A percentile compares a stretch with the other conserved stretches of the same genome.
Conservation (phyloP, 345 rosid genomes). For the Moricandia arvensis region DNA sequence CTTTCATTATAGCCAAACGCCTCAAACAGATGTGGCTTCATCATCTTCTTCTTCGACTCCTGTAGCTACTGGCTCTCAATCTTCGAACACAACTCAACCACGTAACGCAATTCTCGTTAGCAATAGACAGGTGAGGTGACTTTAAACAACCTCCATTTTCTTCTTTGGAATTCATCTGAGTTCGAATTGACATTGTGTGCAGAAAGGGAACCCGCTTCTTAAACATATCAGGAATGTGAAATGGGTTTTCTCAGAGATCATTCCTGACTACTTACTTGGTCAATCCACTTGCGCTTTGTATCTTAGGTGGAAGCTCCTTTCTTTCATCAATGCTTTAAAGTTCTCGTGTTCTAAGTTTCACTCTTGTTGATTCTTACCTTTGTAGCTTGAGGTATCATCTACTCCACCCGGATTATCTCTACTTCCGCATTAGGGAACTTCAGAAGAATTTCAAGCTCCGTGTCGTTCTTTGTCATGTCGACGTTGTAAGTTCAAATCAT, state of each 20-base stretch:
- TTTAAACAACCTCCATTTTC: neutral
- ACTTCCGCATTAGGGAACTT: constrained; percentile 85
- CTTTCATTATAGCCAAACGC: constrained; percentile 38
- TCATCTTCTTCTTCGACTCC: constrained; percentile 44
- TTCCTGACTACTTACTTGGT: constrained; percentile 82
- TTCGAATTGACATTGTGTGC: constrained; percentile 8
- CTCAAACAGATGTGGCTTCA: constrained; percentile 43
- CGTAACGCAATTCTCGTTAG: constrained; percentile 91
- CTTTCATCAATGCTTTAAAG: neutral
- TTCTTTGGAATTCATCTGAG: neutral
- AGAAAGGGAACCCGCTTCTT: constrained; percentile 96
- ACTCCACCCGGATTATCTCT: constrained; percentile 87
- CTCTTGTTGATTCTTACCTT: neutral
- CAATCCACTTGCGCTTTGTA: constrained; percentile 82
- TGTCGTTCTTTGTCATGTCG: constrained; percentile 82
- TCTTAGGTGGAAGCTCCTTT: constrained; percentile 52
- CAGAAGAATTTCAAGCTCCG: constrained; percentile 87
- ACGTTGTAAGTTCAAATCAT: constrained; percentile 60
- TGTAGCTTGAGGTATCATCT: constrained; percentile 91
- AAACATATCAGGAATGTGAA: constrained; percentile 81
- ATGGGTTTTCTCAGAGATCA: constrained; percentile 75
- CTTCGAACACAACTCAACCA: constrained; percentile 40
- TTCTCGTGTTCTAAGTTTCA: neutral
- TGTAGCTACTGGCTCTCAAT: constrained; percentile 33
- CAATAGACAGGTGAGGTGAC: constrained; percentile 68